Evolutionary conservation across 768 basidiomycete genomes (phyloP), one percentile per base, ranked within the genome.

Genomic region (Baorangia bicolor): DNA sequence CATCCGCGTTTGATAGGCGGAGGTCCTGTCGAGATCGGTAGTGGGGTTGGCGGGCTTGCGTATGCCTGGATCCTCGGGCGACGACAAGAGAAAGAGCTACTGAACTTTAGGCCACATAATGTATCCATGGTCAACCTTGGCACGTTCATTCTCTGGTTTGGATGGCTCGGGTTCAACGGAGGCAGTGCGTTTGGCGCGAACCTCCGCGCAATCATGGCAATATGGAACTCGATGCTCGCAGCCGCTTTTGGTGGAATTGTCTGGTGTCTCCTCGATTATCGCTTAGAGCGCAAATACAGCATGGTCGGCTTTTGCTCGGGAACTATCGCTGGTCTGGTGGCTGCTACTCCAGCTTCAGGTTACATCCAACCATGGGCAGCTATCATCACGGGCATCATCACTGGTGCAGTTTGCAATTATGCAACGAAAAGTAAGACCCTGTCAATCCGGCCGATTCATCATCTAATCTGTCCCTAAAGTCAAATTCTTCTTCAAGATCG

Each of bases 291-390:
- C 51, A 90, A 91, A 70, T 93, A 83, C 79, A 90, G 82, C 31
- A 93, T 93, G 82, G 92, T 96, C 61, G 92, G 92, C 30, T 89
- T 97, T 71, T 96, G 94, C 73, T 73, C 84, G 1, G 94, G 94
- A 23, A 91, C 92, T 20, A 90, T 96, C 58, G 88, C 92, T 23
- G 93, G 92, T 41, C 80, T 92, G 45, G 92, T 94, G 49, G 90
- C 90, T 34, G 92, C 92, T 41, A 95, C 93, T 14, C 94, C 94
- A 11, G 87, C 90, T 11, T 87, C 88, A 13, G 94, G 94, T 33
- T 94, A 75, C 71, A 77, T 96, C 35, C 84, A 84, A 30, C 79
- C 88, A 4, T 92, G 93, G 83, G 82, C 86, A 0, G 81, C 90
- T 37, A 78, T 95, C 28, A 76, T 92, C 27, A 80, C 88, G 59